Conservation (phyloP, 208 protist genomes). For the Leishmania gerbilli region DNA sequence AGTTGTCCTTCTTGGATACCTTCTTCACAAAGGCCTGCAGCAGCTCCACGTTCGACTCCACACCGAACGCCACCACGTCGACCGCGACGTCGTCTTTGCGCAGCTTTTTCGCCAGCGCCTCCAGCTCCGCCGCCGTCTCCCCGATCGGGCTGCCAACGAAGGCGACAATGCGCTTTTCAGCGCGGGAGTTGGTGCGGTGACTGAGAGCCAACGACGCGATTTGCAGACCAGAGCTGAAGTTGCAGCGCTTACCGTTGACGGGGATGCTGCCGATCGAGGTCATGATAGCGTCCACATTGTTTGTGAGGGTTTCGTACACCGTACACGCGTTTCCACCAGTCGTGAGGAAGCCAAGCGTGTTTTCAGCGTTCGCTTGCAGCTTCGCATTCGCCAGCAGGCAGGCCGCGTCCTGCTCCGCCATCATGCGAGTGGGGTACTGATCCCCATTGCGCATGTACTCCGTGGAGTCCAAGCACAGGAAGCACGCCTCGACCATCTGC, state of each 20-base stretch:
- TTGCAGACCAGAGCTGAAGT: slow-evolving; percentile 92
- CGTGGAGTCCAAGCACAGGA: slow-evolving; percentile 95
- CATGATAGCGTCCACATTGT: slow-evolving; percentile 95
- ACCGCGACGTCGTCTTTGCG: slow-evolving; percentile 98
- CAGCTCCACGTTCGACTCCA: slow-evolving; percentile 89
- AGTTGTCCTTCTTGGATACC: slow-evolving; percentile 88
- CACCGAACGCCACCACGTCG: slow-evolving; percentile 97
- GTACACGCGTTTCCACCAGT: slow-evolving; percentile 91
- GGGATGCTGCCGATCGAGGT: slow-evolving; percentile 86
- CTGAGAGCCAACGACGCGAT: slow-evolving; percentile 96
- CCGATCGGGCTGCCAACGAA: slow-evolving; percentile 97
- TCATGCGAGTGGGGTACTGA: slow-evolving; percentile 95
- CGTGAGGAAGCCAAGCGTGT: slow-evolving; percentile 95
- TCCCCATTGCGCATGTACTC: slow-evolving; percentile 99
- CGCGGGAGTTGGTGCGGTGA: slow-evolving; percentile 94
- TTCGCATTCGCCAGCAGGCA: slow-evolving; percentile 95
- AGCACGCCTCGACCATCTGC: slow-evolving; percentile 86
- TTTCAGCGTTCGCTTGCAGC: slow-evolving; percentile 96
- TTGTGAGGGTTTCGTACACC: slow-evolving; percentile 95
- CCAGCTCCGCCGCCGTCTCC: slow-evolving; percentile 89
- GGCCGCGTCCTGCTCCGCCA: slow-evolving; percentile 96
- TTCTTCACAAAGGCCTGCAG: slow-evolving; percentile 92
- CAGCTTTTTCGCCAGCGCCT: slow-evolving; percentile 94
- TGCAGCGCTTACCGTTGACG: slow-evolving; percentile 81
- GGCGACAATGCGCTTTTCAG: slow-evolving; percentile 97